phyloP scores from a whole-genome alignment of 352 stramenopile species.

The Globisporangium recalcitrans region DNA sequence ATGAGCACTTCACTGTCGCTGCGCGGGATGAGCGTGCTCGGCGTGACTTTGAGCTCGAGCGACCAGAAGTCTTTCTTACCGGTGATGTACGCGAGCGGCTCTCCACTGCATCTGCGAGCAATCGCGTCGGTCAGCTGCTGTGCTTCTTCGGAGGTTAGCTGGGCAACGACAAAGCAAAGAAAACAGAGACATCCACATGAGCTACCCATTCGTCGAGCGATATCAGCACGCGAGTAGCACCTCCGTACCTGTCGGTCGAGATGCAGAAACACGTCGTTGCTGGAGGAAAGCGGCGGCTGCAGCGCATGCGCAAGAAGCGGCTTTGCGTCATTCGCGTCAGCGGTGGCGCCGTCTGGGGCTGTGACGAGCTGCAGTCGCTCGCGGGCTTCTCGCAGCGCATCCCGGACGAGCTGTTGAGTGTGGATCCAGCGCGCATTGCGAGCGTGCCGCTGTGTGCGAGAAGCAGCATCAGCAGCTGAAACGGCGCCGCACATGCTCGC shows the following conservation, averaged over 20 bases:
- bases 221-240: not conserved
- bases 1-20: slow-evolving; percentile 79
- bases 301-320: slow-evolving; percentile 48
- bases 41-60: slow-evolving; percentile 44
- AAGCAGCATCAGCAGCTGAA: not conserved
- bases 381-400: slow-evolving; percentile 11
- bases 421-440: slow-evolving; percentile 7
- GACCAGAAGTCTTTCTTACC: slow-evolving; percentile 78
- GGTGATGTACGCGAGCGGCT: slow-evolving; percentile 70
- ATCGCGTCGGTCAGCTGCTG: slow-evolving; percentile 19
- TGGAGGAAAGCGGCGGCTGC: slow-evolving; percentile 26
- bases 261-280: slow-evolving; percentile 59
- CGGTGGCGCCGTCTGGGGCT: slow-evolving; percentile 1
- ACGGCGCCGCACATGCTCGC: not conserved
- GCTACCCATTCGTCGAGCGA: not conserved
- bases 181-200: not conserved
- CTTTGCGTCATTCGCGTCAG: slow-evolving; percentile 38
- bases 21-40: slow-evolving; percentile 71
- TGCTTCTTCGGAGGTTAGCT: slow-evolving; percentile 36
- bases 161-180: not conserved
- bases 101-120: slow-evolving; percentile 27
- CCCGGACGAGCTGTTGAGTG: slow-evolving; percentile 11
- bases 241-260: slow-evolving; percentile 30
- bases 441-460: not conserved
- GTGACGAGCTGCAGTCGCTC: slow-evolving; percentile 8